Base-by-base conservation (phyloP, 108 stramenopile genomes). In the Chaetoceros muelleri region DNA sequence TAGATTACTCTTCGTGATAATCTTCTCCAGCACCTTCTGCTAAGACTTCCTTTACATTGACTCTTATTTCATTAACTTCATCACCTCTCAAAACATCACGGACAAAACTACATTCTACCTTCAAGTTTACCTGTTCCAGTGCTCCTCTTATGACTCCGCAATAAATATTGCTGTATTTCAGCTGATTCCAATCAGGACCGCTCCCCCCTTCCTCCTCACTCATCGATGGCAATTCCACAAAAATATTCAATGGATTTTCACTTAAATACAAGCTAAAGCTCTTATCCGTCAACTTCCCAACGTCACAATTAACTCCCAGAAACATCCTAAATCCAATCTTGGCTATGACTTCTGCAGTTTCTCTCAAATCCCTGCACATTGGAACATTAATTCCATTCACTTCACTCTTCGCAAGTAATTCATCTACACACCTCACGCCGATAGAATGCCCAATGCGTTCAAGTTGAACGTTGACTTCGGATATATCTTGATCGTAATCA, bases 241-340 rank as follows among this genome's bases (percentile, higher is more conserved):
- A 96, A 3, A 93, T 73, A 52, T 70, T 63, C 26, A 98, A 69
- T 7, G 97, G 97, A 75, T 98, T 98, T 25, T 96, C 93, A 28
- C 74, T 63, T 28, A 98, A 69, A 28, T 79, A 62, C 28, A 98
- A 70, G 25, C 75, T 75, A 61, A 90, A 98, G 19, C 71, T 66
- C 2, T 73, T 69, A 20, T 78, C 77, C 23, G 85, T 71, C 48
- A 82, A 84, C 34, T 63, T 67, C n/a, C 61, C 61, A 20, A 95
- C 93, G 20, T 96, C 95, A 40, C 71, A 81, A 2, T 61, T 72
- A 5, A 95, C 72, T 5, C 95, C 95, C 31, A 98, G 66, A 54
- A 98, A 96, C 97, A 98, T 96, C 60, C 84, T 80, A 56, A 96
- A 94, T n/a, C 88, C 95, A 18, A 88, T 87, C 60, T 87, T 87